phyloP scores from a whole-genome alignment of 192 early-diverging fungal genomes.

The Piromyces sp. region DNA sequence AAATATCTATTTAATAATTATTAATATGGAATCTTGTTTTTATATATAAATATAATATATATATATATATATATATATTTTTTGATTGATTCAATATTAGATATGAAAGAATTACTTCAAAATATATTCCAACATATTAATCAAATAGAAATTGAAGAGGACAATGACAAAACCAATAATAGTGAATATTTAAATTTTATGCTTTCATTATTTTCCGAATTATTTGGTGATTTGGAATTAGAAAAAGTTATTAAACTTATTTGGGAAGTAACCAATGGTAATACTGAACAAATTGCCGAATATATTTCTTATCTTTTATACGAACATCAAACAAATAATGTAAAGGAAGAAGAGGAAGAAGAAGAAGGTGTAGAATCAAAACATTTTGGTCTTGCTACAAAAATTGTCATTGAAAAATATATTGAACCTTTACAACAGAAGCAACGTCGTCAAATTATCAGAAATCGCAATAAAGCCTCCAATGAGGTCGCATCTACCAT shows the following conservation, averaged over 20 bases:
- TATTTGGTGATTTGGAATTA: not conserved
- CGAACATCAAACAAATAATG: not conserved
- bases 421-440: not conserved
- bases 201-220: not conserved
- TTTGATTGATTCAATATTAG: not conserved
- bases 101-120: not conserved
- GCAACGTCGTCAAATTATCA: not conserved
- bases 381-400: not conserved
- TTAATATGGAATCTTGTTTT: too few relatives aligned
- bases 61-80: too few relatives aligned
- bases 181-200: not conserved
- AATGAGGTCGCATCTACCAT: not conserved
- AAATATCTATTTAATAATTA: too few relatives aligned
- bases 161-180: not conserved
- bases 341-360: not conserved
- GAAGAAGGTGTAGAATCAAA: not conserved
- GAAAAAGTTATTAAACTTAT: not conserved
- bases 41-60: too few relatives aligned
- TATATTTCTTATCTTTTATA: not conserved
- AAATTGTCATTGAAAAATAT: not conserved
- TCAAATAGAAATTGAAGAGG: not conserved
- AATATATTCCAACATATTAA: not conserved
- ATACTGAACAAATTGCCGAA: not conserved
- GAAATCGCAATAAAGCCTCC: not conserved
- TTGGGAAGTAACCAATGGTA: not conserved